Percentiles rank a stretch among this genome's conserved stretches.
Conservation (phyloP, 306 rosid genomes). For the Echinosophora koreensis region DNA sequence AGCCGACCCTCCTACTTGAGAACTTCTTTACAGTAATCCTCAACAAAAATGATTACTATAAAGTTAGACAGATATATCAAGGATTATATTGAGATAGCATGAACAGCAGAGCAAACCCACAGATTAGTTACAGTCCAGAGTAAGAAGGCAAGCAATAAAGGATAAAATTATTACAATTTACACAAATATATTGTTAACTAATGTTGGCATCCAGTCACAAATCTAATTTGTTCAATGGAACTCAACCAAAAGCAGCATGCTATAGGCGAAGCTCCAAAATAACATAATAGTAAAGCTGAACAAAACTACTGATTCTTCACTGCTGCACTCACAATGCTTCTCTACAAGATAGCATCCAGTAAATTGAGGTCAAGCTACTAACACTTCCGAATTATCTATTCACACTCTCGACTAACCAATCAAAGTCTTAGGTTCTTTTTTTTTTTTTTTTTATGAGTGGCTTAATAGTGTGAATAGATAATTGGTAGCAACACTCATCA, state of each 20-base stretch:
- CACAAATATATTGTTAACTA: not conserved
- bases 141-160: too few relatives aligned
- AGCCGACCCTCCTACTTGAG: not conserved
- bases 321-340: too few relatives aligned
- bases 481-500: not conserved
- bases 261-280: slow-evolving; percentile 9
- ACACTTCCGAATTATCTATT: too few relatives aligned
- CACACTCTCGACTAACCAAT: too few relatives aligned
- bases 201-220: not conserved
- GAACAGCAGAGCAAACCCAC: not conserved
- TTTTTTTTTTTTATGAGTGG: too few relatives aligned
- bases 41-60: not conserved
- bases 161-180: too few relatives aligned
- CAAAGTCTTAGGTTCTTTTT: too few relatives aligned
- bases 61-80: not conserved
- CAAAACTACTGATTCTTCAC: too few relatives aligned
- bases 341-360: too few relatives aligned
- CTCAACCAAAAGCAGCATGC: slow-evolving; percentile 12
- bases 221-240: slow-evolving; percentile 7
- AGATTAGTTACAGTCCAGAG: too few relatives aligned
- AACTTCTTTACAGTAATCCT: slow-evolving; percentile 6
- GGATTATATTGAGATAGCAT: slow-evolving; percentile 4
- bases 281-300: not conserved
- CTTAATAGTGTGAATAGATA: too few relatives aligned
- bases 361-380: too few relatives aligned